A percentile compares a stretch with the other conserved stretches of the same genome.
These are phyloP conservation scores for Xylaria curta DNA, from an alignment of 495 filamentous ascomycete species.

Conservation along the genomic window DNA sequence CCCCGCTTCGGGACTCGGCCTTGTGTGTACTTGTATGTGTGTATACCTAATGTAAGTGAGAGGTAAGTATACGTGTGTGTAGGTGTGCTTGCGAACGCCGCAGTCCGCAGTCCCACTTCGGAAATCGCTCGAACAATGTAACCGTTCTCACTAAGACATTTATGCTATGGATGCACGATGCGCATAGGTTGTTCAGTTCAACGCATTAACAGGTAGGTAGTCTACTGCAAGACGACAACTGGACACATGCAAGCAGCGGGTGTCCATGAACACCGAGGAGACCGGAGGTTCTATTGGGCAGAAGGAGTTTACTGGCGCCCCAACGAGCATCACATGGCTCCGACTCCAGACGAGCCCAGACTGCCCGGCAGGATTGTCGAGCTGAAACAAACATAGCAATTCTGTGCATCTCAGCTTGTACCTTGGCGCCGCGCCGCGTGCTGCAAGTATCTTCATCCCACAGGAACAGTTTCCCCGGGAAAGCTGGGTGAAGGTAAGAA, in stretches of 20 bases:
- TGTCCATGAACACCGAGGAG: background rate
- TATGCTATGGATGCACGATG: background rate
- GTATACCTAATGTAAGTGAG: no score
- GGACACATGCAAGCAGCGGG: background rate
- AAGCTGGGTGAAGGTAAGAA: background rate
- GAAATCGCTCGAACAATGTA: background rate
- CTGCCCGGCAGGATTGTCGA: background rate
- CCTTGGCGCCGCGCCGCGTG: background rate
- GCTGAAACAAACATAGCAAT: constrained; percentile 2
- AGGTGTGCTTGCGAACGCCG: background rate
- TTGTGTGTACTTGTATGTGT: background rate
- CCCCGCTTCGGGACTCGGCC: background rate
- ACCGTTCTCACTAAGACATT: background rate
- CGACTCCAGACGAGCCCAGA: background rate
- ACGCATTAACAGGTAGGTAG: background rate
- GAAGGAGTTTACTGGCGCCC: background rate
- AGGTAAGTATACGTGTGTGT: background rate
- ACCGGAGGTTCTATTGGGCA: background rate
- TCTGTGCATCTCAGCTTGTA: constrained; percentile 15
- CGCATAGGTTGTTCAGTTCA: background rate
- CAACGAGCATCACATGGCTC: constrained; percentile 9
- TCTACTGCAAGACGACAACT: background rate
- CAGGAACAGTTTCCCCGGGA: background rate
- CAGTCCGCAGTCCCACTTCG: constrained; percentile 2
- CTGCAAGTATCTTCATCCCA: background rate